Percentiles rank a stretch among this genome's conserved stretches.
Conservation (phyloP, 2,329 filamentous ascomycete species). For the Mariannaea elegans region DNA sequence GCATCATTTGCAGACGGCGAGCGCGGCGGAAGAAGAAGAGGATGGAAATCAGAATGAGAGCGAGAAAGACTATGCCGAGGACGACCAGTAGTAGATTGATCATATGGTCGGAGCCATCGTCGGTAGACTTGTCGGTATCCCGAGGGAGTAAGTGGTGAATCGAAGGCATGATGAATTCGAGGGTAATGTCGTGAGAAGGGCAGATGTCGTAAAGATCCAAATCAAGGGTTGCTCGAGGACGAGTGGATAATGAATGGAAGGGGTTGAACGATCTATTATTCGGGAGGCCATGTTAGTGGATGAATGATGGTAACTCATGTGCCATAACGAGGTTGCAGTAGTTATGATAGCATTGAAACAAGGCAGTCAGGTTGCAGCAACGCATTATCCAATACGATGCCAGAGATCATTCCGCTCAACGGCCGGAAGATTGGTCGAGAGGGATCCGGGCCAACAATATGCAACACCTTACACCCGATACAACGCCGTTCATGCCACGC, state of each 20-base stretch:
- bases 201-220: constrained; percentile 10
- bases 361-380: constrained; percentile 17
- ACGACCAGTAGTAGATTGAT: constrained; percentile 83
- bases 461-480: constrained; percentile 22
- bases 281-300: constrained; percentile 30
- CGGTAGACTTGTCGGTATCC: constrained; percentile 40
- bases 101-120: constrained; percentile 66
- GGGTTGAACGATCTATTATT: constrained; percentile 31
- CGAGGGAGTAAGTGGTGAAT: constrained; percentile 36
- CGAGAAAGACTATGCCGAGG: constrained; percentile 79
- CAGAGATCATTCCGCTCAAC: constrained; percentile 33
- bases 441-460: background rate
- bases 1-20: constrained; percentile 55
- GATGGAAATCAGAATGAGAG: constrained; percentile 71
- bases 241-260: constrained; percentile 31
- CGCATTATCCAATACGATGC: constrained; percentile 33
- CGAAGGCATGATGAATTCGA: constrained; percentile 37
- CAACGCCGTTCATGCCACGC: constrained; percentile 30
- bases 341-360: constrained; percentile 13
- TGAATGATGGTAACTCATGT: background rate
- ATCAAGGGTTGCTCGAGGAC: constrained; percentile 30
- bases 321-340: background rate
- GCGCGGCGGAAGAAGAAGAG: constrained; percentile 79
- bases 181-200: constrained; percentile 18
- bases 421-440: constrained; percentile 23